Evolutionary conservation across 495 filamentous ascomycete species (phyloP), one percentile per base, ranked within the genome.

Genomic region (Penicillium fimorum): DNA sequence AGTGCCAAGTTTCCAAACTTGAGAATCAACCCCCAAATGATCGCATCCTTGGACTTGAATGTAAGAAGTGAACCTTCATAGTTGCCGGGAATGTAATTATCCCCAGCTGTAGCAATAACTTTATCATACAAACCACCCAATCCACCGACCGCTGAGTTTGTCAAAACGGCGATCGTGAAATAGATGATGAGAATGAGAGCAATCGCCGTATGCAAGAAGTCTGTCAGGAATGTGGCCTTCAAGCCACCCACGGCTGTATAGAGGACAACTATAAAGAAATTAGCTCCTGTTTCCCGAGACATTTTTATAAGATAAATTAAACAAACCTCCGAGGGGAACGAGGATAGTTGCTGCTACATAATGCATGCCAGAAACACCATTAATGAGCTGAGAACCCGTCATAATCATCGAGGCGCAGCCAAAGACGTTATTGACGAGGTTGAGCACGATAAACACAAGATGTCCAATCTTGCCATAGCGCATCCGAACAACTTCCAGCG

Each of bases 381-480:
- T 55, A 40, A 76, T 71, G 17, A 74, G 52, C 27, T 72, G 71
- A 1, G 69, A 69, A 0, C 70, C 71, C 0, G 63, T 67, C 58
- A 74, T 60, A 43, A 76, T 74, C 71, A 76, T 74, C 0, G 66
- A 79, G 41, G 62, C 68, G 42, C 71, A 74, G 3, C 71, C 73
- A 29, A 83, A 74, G 22, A 83, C 74, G 57, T 84, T 83, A 55
- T 76, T 79, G 17, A 75, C 71, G 18, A 82, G 65, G 42, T 79
- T 79, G 47, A 84, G 75, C 5, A 76, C 60, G 20, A 80, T 76
- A 53, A 76, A 82, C 13, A 80, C 73, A 13, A 76, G 53, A 68
- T 84, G 81, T 1, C 73, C 79, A 20, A 74, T 65, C 17, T 68
- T 66, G 22, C 80, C 79, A 64, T 84, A 83, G 52, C 81, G 73